phyloP scores from a whole-genome alignment of 1,284 basidiomycete species.

The Ceratobasidium sp. region DNA sequence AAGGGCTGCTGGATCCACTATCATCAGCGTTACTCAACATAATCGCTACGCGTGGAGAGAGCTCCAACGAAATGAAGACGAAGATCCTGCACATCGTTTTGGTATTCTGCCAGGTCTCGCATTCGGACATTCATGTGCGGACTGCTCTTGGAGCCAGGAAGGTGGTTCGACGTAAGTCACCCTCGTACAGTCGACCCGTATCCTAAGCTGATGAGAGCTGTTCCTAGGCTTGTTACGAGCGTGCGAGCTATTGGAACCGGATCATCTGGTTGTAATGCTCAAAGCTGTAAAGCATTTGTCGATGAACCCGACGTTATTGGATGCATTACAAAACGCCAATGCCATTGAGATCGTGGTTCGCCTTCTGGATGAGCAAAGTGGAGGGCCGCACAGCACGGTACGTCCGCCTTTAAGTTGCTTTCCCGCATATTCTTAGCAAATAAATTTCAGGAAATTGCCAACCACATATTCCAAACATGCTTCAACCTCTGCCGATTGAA shows the following conservation, averaged over 20 bases:
- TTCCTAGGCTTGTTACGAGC: constrained; percentile 84
- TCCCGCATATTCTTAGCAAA: constrained; percentile 13
- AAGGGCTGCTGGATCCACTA: constrained; percentile 92
- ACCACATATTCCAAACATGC: constrained; percentile 93
- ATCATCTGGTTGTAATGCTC: constrained; percentile 87
- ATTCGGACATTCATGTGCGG: constrained; percentile 91
- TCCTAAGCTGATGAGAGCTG: background rate
- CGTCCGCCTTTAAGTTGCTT: constrained; percentile 53
- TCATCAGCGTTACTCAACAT: constrained; percentile 91
- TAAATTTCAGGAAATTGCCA: constrained; percentile 83
- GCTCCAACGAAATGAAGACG: constrained; percentile 80
- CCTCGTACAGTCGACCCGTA: background rate
- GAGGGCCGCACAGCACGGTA: constrained; percentile 85
- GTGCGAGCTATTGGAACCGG: constrained; percentile 84
- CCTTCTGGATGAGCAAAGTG: constrained; percentile 84
- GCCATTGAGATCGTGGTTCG: constrained; percentile 90
- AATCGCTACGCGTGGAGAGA: constrained; percentile 77
- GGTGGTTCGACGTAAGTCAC: constrained; percentile 80
- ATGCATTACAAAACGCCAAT: constrained; percentile 96
- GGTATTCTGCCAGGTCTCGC: constrained; percentile 95
- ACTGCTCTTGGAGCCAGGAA: constrained; percentile 91
- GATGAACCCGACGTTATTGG: constrained; percentile 89
- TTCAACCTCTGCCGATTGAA: constrained; percentile 96
- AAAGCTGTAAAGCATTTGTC: constrained; percentile 97
- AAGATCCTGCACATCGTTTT: constrained; percentile 92